Base-by-base conservation (phyloP, 2,329 filamentous ascomycete genomes). In the Madurella fahalii region DNA sequence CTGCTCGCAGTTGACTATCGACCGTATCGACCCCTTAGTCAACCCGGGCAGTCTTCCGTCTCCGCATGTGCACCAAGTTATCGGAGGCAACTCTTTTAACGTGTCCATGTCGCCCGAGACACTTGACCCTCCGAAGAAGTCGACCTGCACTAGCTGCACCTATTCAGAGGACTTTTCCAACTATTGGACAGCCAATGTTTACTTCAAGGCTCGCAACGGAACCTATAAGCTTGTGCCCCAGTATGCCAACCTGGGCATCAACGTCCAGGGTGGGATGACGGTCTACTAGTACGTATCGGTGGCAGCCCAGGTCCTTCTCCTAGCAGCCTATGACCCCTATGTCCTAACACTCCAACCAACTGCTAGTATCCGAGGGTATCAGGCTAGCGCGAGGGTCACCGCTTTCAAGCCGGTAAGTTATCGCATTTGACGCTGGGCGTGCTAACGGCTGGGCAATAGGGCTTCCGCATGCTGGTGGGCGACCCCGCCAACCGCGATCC, bases 41-140 rank as follows among this genome's bases (percentile, higher is more conserved):
- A 54, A 54, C 52, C 52, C 52, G 16, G 52, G 52, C 13, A 46
- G 13, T 8, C 18, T 41, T 8, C 47, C 47, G 5, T 50, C 52
- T 8, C 52, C 52, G 9, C 81, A 84, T 66, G 73, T 81, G 5
- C 82, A 84, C 64, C 79, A 77, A 44, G 76, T 84, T 54, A 74
- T 79, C 53, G 80, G 83, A 49, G 72, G 72, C 8, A 55, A 59
- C 48, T 50, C 55, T 7, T 52, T 59, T 40, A 59, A 60, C 46
- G 56, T 51, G 0, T 66, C 71, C 17, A 74, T 75, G 71, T n/a
- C 44, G 57, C 52, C 48, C 16, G 37, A 17, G 16, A 13, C 41
- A 25, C 25, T 25, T 7, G 25, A 25, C 7, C 25, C 7, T 7
- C 25, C 25, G 4, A 25, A 31, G 41, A 40, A 15, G 50, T 56